These are phyloP conservation scores for Crithidia fasciculata DNA, from an alignment of 208 protist genomes.

Conservation along the genomic window DNA sequence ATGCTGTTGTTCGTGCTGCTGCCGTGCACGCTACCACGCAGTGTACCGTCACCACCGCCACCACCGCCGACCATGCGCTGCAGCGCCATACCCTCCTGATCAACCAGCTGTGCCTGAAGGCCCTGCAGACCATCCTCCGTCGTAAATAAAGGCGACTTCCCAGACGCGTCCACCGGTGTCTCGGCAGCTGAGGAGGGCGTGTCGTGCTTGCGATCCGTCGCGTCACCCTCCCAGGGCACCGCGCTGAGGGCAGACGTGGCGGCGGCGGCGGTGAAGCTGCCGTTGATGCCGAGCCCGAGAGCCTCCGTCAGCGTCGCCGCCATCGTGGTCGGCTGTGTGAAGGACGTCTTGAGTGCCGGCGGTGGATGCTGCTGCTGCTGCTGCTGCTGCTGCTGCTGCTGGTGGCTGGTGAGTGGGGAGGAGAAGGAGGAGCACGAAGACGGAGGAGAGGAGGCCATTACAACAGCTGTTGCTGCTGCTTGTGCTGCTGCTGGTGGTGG, in stretches of 20 bases:
- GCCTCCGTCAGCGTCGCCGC: constrained; percentile 27
- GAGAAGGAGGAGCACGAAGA: constrained; percentile 2
- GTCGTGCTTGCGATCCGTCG: not conserved
- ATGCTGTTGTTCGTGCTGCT: constrained; percentile 14
- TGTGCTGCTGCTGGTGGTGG: no score
- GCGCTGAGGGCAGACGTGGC: not conserved
- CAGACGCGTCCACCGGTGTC: no score
- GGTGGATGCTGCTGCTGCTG: not conserved
- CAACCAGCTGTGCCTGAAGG: constrained; percentile 16
- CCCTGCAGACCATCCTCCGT: not conserved
- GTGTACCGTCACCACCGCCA: not conserved
- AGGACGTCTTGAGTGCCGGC: not conserved
- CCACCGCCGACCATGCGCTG: constrained; percentile 11
- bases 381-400: not conserved
- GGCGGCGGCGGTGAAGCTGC: constrained; percentile 1
- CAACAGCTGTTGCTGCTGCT: not conserved
- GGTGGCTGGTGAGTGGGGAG: not conserved
- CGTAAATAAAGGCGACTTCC: not conserved
- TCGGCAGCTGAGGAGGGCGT: not conserved
- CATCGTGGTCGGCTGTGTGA: constrained; percentile 19
- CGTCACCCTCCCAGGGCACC: not conserved
- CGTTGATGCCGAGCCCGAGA: constrained; percentile 19
- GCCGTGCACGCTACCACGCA: not conserved
- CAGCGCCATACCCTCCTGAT: constrained; percentile 8
- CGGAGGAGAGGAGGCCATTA: not conserved